These are phyloP conservation scores for Eutrema yunnanense DNA, from an alignment of 345 rosid genomes.

Conservation along the genomic window DNA sequence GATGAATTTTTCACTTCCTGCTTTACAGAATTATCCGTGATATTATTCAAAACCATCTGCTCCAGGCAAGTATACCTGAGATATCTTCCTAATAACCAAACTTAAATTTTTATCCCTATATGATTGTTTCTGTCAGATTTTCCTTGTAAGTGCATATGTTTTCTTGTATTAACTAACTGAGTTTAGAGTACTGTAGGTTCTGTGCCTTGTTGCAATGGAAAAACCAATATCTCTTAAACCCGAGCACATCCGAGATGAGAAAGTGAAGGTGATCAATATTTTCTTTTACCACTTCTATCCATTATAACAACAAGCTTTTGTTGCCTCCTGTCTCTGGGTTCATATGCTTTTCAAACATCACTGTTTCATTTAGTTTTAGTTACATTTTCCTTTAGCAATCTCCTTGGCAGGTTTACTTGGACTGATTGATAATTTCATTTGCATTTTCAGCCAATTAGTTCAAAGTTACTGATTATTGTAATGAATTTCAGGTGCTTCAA, in stretches of 20 bases:
- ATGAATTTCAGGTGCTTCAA: slow-evolving; percentile 69
- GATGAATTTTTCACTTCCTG: background rate
- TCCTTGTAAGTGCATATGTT: background rate
- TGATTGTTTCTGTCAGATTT: background rate
- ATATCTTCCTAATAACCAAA: background rate
- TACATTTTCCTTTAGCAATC: background rate
- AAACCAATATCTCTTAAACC: slow-evolving; percentile 96
- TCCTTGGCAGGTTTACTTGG: too few species aligned
- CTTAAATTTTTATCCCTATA: background rate
- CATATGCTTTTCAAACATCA: background rate
- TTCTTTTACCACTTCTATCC: slow-evolving; percentile 1
- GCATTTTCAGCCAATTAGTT: background rate
- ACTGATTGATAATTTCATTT: background rate
- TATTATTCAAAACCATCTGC: slow-evolving; percentile 93
- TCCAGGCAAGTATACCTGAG: slow-evolving; percentile 58
- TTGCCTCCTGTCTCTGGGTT: background rate
- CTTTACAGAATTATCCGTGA: slow-evolving; percentile 78
- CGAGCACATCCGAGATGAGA: slow-evolving; percentile 95
- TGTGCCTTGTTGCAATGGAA: slow-evolving; percentile 96
- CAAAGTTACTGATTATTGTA: slow-evolving; percentile 7
- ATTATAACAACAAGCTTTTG: background rate
- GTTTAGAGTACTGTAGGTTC: slow-evolving; percentile 46
- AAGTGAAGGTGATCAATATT: slow-evolving; percentile 69
- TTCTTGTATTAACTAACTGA: slow-evolving; percentile 1
- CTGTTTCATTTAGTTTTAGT: background rate